Base-by-base conservation (phyloP, 164 flowering plant genomes). In the Platanus orientalis region DNA sequence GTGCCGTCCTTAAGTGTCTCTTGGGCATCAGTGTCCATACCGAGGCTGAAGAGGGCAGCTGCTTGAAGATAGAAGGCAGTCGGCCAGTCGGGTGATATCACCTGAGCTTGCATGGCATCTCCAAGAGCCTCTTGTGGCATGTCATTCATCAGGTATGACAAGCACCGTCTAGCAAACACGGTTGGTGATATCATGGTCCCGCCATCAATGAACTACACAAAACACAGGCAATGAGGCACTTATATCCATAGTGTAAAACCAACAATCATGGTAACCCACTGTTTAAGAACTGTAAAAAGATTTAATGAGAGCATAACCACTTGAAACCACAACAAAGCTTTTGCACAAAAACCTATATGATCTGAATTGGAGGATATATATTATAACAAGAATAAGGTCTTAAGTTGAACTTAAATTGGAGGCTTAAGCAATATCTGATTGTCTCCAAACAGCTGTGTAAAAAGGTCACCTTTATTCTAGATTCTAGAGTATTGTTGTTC, bases 141-240 rank as follows among this genome's bases (percentile, higher is more conserved):
- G 55, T 83, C 87, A 55, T 48, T 79, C 89, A 88, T 85, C 81
- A 90, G 69, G 64, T 84, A 84, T 2, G 83, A 81, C 29, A 90
- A 71, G 75, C 92, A 84, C 17, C 95, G 85, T 54, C 97, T 79
- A 3, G 90, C 95, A 64, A 64, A 78, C 20, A 85, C 86, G 0
- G 97, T 90, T 9, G 97, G 97, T 6, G 97, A 90, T 13, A 88
- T 81, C 86, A 86, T 83, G 1, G 88, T 86, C 42, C 95, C 92
- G 0, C 86, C 81, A 23, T 88, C 92, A 29, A 88, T 84, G 75
- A 90, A 90, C 97, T 90, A 56, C 48, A 57, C 49, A 29, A 59
- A 62, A 75, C 0, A 14, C 56, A 28, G 11, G 9, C 42, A 60
- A n/a, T 10, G 42, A 1, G 28, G 40, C 7, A 4, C 0, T 2